Conservation (phyloP, 495 filamentous ascomycete species). For the Xylaria venustula region DNA sequence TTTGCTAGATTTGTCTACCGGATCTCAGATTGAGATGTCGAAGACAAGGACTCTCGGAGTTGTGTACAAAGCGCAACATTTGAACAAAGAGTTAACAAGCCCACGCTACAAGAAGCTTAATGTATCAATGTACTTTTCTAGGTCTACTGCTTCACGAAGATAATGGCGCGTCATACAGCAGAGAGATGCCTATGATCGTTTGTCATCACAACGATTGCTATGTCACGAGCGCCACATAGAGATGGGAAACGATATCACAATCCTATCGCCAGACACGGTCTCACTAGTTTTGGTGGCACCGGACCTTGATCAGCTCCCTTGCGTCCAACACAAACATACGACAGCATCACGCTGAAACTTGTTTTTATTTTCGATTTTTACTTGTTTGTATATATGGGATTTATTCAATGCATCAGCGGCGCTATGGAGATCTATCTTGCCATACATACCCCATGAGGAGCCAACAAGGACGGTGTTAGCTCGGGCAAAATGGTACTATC, state of each 20-base stretch:
- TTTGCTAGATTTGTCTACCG: background rate
- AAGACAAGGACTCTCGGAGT: too few species aligned
- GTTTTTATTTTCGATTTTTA: too few species aligned
- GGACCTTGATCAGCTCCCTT: background rate
- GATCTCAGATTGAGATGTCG: too few species aligned
- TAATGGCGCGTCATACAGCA: background rate
- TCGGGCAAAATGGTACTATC: constrained; percentile 8
- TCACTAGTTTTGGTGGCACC: background rate
- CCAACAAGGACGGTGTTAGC: constrained; percentile 5
- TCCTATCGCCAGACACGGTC: background rate
- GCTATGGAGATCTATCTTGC: constrained; percentile 1
- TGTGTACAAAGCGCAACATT: too few species aligned
- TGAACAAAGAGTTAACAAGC: too few species aligned
- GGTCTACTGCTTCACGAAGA: background rate
- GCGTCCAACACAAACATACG: background rate
- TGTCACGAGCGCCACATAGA: background rate
- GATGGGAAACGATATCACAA: background rate
- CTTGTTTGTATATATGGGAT: constrained; percentile 41
- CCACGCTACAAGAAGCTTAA: too few species aligned
- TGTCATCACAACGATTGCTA: background rate
- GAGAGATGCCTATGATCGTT: background rate
- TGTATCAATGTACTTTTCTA: too few species aligned
- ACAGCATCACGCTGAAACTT: background rate
- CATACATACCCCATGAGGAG: background rate
- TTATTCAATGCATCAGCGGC: constrained; percentile 43